Evolutionary conservation across 768 basidiomycete species (phyloP), one percentile per base, ranked within the genome.

Genomic region (Tricholomella constricta): DNA sequence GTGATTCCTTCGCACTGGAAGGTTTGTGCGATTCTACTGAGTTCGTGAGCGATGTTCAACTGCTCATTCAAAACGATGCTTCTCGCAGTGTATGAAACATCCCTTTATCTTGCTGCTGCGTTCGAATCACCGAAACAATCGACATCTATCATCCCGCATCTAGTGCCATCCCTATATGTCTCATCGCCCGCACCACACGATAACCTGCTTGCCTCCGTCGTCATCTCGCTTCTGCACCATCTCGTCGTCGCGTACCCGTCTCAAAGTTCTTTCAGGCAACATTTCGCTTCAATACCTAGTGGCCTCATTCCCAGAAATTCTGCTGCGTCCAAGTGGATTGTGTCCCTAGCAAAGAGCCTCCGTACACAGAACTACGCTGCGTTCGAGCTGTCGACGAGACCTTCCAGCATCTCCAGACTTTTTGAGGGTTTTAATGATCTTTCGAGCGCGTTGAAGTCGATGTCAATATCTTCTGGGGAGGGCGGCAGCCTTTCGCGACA

Each of bases 31-130:
- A n/a, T n/a, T n/a, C n/a, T n/a, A n/a, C n/a, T n/a, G n/a, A n/a
- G n/a, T n/a, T n/a, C n/a, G n/a, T n/a, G n/a, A n/a, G n/a, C n/a
- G n/a, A n/a, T n/a, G n/a, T n/a, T n/a, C n/a, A n/a, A n/a, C n/a
- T 23, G 48, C n/a, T 37, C 34, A 49, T 35, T 15, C 44, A 17
- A 48, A 44, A n/a, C 44, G 20, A 22, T 43, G 19, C 8, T 15
- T 50, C 25, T 47, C 19, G 17, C 61, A 91, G 89, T 81, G 1
- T 90, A 89, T 63, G 86, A 91, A 69, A 87, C 80, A 4, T 91
- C 89, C 0, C 72, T 90, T 19, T 81, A 77, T 65, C 75, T 89
- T 26, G 78, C 87, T 22, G 71, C 81, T 23, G 57, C 88, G 26
- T 91, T 89, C 70, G 73, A 78, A 43, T 80, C 81, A 1, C 75